A percentile compares a stretch with the other conserved stretches of the same genome.
Evolutionary conservation across 2,329 filamentous ascomycete species (phyloP).

Genomic region (Cercospora zeina): DNA sequence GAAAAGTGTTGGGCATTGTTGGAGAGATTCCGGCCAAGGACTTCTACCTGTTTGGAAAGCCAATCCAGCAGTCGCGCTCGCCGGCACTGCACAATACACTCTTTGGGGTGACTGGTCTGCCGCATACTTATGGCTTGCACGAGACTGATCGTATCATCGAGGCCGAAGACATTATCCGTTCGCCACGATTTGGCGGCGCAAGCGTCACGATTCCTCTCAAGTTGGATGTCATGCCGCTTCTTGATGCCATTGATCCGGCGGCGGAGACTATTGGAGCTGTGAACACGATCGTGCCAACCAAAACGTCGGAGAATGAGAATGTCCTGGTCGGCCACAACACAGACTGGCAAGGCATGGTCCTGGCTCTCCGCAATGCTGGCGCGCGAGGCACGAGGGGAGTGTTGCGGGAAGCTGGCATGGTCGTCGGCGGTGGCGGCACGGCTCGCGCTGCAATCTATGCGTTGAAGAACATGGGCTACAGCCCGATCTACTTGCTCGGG

Average conservation of each 20-base stretch:
- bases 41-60: conserved; percentile 86
- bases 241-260: conserved; percentile 78
- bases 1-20: conserved; percentile 72
- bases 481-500: conserved; percentile 83
- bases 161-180: conserved; percentile 65
- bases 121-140: conserved; percentile 73
- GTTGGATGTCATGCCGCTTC: conserved; percentile 75
- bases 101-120: conserved; percentile 74
- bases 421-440: conserved; percentile 89
- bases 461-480: conserved; percentile 77
- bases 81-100: conserved; percentile 87
- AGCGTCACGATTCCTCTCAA: conserved; percentile 97
- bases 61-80: conserved; percentile 78
- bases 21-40: conserved; percentile 73
- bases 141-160: conserved; percentile 70
- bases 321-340: conserved; percentile 83
- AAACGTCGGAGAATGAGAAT: conserved; percentile 43
- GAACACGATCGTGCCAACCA: conserved; percentile 78
- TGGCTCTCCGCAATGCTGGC: conserved; percentile 70
- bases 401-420: conserved; percentile 62
- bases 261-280: conserved; percentile 85
- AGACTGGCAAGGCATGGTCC: conserved; percentile 90
- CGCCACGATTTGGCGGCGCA: conserved; percentile 80
- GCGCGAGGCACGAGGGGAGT: conserved; percentile 47
- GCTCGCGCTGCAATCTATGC: conserved; percentile 89